Base-by-base conservation (phyloP, 371 early-diverging fungal genomes). In the Mitosporidium daphniae region DNA sequence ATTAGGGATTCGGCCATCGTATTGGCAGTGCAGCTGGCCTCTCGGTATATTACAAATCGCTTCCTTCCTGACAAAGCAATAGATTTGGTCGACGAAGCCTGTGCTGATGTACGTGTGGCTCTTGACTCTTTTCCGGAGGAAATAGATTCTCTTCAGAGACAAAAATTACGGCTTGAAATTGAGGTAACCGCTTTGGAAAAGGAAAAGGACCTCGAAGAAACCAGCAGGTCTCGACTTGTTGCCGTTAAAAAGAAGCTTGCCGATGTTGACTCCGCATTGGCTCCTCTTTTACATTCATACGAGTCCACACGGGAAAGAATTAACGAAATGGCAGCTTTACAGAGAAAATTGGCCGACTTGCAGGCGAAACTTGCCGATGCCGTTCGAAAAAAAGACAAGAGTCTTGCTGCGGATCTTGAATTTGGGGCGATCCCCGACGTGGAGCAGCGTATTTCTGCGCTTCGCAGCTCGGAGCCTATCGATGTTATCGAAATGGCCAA, bases 91-190 rank as follows among this genome's bases (percentile, higher is more conserved):
- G 63, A 61, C 31, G 27, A 86, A 42, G 82, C 86, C 2, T 74
- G 74, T 38, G 86, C 86, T 13, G 65, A 66, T 41, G 62, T 64
- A 0, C 66, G 78, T 25, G 80, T 84, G 0, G 78, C 80, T 38
- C 54, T 78, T 2, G 84, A 84, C 34, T 71, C 72, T 0, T 72
- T 74, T 34, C 89, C 89, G 3, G 89, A 86, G 46, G 55, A 56
- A 27, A 84, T 86, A 23, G 89, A 86, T 47, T 55, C 59, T 0
- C 54, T 86, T 7, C 78, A 84, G 36, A 63, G 89, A 22, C 59
- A 60, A 14, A 40, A 44, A 16, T 49, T 80, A 29, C 80, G 75
- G 44, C 53, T 84, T 8, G 80, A 86, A 38, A 69, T 86, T 30
- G 89, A 86, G 43, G 70, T 66, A 22, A 69, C 68, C 2, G 86